These are phyloP conservation scores for Moesziomyces sp. DNA, from an alignment of 1,284 basidiomycete species.

Conservation along the genomic window DNA sequence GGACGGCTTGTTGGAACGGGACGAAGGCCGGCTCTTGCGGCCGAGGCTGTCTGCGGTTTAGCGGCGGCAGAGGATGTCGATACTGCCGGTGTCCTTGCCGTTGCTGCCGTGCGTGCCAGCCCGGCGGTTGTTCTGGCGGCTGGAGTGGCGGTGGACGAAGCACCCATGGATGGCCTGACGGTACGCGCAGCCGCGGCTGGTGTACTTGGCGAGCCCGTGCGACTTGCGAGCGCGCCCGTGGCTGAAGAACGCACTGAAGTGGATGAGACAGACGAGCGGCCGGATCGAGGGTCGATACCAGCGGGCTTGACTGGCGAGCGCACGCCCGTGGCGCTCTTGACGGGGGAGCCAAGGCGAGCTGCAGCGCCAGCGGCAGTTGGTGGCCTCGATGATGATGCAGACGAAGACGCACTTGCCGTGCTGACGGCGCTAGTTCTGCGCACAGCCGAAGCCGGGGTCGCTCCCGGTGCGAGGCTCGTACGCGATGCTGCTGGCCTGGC, in stretches of 20 bases:
- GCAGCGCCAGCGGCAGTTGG: slow-evolving; percentile 19
- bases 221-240: slow-evolving; percentile 25
- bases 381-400: slow-evolving; percentile 30
- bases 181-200: slow-evolving; percentile 23
- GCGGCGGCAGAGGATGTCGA: slow-evolving; percentile 8
- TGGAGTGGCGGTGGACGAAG: slow-evolving; percentile 12
- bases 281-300: slow-evolving; percentile 11
- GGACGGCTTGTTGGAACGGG: slow-evolving; percentile 47
- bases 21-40: slow-evolving; percentile 50
- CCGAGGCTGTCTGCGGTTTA: slow-evolving; percentile 40
- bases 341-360: slow-evolving; percentile 25
- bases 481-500: slow-evolving; percentile 18
- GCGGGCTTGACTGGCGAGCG: slow-evolving; percentile 43
- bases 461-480: slow-evolving; percentile 15
- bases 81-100: slow-evolving; percentile 10
- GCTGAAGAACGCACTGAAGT: slow-evolving; percentile 30
- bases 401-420: slow-evolving; percentile 22
- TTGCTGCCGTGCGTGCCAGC: slow-evolving; percentile 12
- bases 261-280: slow-evolving; percentile 28
- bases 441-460: slow-evolving; percentile 14
- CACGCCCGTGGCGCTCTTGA: slow-evolving; percentile 18
- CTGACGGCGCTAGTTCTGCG: slow-evolving; percentile 26
- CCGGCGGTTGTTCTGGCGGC: slow-evolving; percentile 18
- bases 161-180: slow-evolving; percentile 6
- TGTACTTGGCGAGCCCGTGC: slow-evolving; percentile 32